phyloP scores from a whole-genome alignment of 768 basidiomycete genomes.

The Rubroboletus satanas region DNA sequence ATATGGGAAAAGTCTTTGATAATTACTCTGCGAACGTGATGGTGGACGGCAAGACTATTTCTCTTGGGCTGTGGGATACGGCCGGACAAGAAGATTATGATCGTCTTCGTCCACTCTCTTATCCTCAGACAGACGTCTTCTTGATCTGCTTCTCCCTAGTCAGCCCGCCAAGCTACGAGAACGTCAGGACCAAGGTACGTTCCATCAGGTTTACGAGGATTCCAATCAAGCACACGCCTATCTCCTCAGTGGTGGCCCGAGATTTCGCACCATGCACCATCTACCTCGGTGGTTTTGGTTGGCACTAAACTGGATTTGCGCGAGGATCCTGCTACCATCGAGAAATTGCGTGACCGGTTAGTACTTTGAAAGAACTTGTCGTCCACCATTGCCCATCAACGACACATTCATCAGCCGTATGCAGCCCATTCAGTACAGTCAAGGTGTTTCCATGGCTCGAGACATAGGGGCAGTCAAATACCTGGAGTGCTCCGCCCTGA shows the following conservation, averaged over 20 bases:
- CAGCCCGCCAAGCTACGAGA: constrained; percentile 97
- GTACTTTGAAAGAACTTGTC: constrained; percentile 16
- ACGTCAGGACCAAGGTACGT: constrained; percentile 93
- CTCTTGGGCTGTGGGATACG: constrained; percentile 99
- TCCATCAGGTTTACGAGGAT: background rate
- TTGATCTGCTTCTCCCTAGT: constrained; percentile 99
- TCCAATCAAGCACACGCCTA: constrained; percentile 4
- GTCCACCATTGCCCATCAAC: constrained; percentile 5
- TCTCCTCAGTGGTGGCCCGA: constrained; percentile 84
- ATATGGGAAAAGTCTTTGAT: constrained; percentile 73
- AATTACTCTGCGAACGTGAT: constrained; percentile 99
- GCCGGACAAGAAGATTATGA: constrained; percentile 99
- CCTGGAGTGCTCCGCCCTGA: constrained; percentile 91
- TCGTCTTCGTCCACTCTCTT: constrained; percentile 93
- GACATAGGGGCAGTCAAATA: constrained; percentile 97
- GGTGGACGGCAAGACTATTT: constrained; percentile 98
- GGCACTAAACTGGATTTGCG: constrained; percentile 98
- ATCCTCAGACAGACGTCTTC: constrained; percentile 99
- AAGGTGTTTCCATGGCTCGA: constrained; percentile 86
- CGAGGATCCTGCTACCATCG: constrained; percentile 89
- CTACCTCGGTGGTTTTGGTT: constrained; percentile 88
- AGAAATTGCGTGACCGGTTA: constrained; percentile 89
- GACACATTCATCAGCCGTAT: constrained; percentile 60
- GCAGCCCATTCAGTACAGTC: constrained; percentile 89
- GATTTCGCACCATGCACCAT: constrained; percentile 95